Evolutionary conservation across 257 asterid genomes (phyloP).

Genomic region (Lantana camara): DNA sequence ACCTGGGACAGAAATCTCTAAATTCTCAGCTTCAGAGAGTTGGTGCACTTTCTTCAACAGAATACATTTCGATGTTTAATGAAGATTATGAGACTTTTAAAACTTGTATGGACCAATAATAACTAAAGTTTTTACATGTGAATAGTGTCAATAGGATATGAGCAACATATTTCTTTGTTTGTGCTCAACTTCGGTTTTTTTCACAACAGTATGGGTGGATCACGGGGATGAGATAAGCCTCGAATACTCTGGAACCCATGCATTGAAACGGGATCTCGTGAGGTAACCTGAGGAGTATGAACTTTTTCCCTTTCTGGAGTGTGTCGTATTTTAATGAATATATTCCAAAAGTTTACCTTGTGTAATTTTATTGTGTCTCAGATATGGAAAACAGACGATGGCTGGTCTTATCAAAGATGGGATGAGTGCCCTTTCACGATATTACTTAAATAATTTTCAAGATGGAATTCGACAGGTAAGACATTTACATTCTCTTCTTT

Average conservation of each 20-base stretch:
- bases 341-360: constrained; percentile 12
- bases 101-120: constrained; percentile 54
- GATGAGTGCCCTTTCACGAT: constrained; percentile 92
- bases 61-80: constrained; percentile 62
- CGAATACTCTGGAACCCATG: constrained; percentile 95
- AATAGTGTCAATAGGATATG: constrained; percentile 6
- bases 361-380: constrained; percentile 37
- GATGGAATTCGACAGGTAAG: constrained; percentile 94
- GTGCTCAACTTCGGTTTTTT: constrained; percentile 33
- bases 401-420: constrained; percentile 86
- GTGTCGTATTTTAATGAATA: constrained; percentile 3
- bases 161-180: neutral
- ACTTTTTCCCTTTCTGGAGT: neutral
- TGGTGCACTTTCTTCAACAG: constrained; percentile 68
- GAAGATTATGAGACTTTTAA: constrained; percentile 79
- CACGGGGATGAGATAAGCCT: constrained; percentile 99
- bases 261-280: constrained; percentile 90
- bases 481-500: neutral
- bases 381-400: constrained; percentile 95
- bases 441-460: constrained; percentile 86
- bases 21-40: constrained; percentile 76
- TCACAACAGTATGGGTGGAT: constrained; percentile 80
- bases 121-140: constrained; percentile 22
- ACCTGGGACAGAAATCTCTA: constrained; percentile 78
- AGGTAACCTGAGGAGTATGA: constrained; percentile 51